A percentile compares a stretch with the other conserved stretches of the same genome.
phyloP scores from a whole-genome alignment of 1,284 basidiomycete species.

The Ustilago curta region DNA sequence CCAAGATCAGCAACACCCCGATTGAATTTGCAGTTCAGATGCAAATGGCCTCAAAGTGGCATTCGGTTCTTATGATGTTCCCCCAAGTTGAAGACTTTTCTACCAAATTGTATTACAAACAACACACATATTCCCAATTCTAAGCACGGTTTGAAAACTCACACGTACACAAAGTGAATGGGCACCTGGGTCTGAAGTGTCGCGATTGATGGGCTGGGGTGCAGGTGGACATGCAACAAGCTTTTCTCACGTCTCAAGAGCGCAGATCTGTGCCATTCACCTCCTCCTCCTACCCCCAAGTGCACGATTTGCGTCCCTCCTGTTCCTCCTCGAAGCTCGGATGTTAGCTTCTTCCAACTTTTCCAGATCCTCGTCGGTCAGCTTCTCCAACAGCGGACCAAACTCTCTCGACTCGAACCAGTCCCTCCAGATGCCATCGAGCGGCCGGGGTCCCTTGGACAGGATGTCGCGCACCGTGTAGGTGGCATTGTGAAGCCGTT shows the following conservation, averaged over 20 bases:
- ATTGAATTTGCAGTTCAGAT: too few relatives aligned
- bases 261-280: neutral
- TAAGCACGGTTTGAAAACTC: neutral
- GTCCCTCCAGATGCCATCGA: slow-evolving; percentile 92
- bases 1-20: too few relatives aligned
- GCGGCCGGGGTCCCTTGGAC: slow-evolving; percentile 78
- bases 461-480: slow-evolving; percentile 57
- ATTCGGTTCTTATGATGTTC: neutral
- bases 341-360: slow-evolving; percentile 66
- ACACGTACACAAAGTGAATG: neutral
- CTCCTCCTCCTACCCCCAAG: slow-evolving; percentile 8
- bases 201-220: too few relatives aligned
- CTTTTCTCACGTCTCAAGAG: neutral
- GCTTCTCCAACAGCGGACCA: slow-evolving; percentile 85
- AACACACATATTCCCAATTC: too few relatives aligned
- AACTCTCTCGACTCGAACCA: slow-evolving; percentile 93
- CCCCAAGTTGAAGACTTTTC: neutral
- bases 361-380: slow-evolving; percentile 91
- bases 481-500: slow-evolving; percentile 40
- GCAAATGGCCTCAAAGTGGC: too few relatives aligned
- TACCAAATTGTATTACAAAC: neutral
- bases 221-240: neutral
- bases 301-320: slow-evolving; percentile 52
- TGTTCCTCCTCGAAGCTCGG: slow-evolving; percentile 55
- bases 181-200: too few relatives aligned